phyloP scores from a whole-genome alignment of 345 rosid species.

The Gossypioides kirkii region DNA sequence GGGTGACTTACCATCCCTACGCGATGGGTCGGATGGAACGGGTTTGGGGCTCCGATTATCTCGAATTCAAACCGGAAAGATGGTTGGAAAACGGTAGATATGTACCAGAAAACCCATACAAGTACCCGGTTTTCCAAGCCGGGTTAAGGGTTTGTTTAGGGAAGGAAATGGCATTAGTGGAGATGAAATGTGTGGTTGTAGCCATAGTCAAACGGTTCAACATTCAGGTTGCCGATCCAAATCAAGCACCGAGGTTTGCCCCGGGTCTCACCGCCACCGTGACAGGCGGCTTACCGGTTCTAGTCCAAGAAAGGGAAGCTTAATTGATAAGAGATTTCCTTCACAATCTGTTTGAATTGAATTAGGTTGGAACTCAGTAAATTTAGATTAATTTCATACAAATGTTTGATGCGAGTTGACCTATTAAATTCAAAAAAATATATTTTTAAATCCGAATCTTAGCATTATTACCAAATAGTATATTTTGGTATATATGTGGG shows the following conservation, averaged over 20 bases:
- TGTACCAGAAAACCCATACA: conserved; percentile 30
- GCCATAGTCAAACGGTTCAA: conserved; percentile 38
- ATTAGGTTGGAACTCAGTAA: too few relatives aligned
- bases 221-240: conserved; percentile 31
- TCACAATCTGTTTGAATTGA: too few relatives aligned
- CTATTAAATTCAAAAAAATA: too few relatives aligned
- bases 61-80: conserved; percentile 44
- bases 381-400: too few relatives aligned
- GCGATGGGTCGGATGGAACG: conserved; percentile 65
- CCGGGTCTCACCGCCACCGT: conserved; percentile 82
- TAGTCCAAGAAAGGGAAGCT: conserved; percentile 30
- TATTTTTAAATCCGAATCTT: too few relatives aligned
- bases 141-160: conserved; percentile 66
- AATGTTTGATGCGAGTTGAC: neutral
- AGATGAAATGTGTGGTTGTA: conserved; percentile 47
- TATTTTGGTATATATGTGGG: too few relatives aligned
- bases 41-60: conserved; percentile 49
- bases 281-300: conserved; percentile 61
- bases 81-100: conserved; percentile 41
- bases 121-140: conserved; percentile 66
- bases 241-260: conserved; percentile 32
- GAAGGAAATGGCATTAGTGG: conserved; percentile 52
- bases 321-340: neutral
- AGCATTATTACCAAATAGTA: too few relatives aligned
- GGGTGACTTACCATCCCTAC: conserved; percentile 57